These are phyloP conservation scores for Phytophthora idaei DNA, from an alignment of 352 stramenopile genomes.

Conservation along the genomic window DNA sequence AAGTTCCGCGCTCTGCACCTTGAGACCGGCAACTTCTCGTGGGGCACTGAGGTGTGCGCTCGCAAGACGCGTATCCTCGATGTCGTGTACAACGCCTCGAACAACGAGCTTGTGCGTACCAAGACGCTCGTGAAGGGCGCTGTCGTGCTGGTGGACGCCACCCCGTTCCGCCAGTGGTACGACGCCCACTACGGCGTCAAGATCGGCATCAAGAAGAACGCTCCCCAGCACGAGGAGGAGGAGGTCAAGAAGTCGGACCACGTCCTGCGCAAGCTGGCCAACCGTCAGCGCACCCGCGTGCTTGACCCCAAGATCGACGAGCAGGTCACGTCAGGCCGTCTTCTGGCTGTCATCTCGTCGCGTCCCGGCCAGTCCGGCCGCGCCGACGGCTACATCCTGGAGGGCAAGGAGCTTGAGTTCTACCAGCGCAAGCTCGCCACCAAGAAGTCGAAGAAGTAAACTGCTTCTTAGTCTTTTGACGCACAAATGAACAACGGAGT, in stretches of 20 bases:
- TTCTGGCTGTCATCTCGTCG: conserved; percentile 97
- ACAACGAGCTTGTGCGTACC: conserved; percentile 99
- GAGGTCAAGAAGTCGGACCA: conserved; percentile 94
- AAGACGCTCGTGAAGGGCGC: conserved; percentile 99
- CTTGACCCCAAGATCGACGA: conserved; percentile 96
- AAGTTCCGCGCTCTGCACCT: conserved; percentile 99
- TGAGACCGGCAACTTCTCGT: conserved; percentile 99
- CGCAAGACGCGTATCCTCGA: conserved; percentile 99
- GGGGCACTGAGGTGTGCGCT: conserved; percentile 97
- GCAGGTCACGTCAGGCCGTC: conserved; percentile 96
- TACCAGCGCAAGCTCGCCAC: conserved; percentile 98
- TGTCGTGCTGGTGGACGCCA: conserved; percentile 98
- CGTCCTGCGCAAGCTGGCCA: conserved; percentile 93
- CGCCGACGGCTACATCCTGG: conserved; percentile 98
- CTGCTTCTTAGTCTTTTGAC: conserved; percentile 25
- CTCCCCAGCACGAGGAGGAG: conserved; percentile 83
- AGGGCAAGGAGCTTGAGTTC: conserved; percentile 99
- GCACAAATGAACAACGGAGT: conserved; percentile 54
- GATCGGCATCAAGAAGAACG: conserved; percentile 88
- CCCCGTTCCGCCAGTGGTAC: conserved; percentile 99
- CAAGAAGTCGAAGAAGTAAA: conserved; percentile 99
- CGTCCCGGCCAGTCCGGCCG: conserved; percentile 98
- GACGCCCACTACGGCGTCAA: conserved; percentile 98
- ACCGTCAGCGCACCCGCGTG: conserved; percentile 92
- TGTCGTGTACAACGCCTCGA: conserved; percentile 99